phyloP scores from a whole-genome alignment of 2,329 filamentous ascomycete species.

The Aspergillus aculeatus region DNA sequence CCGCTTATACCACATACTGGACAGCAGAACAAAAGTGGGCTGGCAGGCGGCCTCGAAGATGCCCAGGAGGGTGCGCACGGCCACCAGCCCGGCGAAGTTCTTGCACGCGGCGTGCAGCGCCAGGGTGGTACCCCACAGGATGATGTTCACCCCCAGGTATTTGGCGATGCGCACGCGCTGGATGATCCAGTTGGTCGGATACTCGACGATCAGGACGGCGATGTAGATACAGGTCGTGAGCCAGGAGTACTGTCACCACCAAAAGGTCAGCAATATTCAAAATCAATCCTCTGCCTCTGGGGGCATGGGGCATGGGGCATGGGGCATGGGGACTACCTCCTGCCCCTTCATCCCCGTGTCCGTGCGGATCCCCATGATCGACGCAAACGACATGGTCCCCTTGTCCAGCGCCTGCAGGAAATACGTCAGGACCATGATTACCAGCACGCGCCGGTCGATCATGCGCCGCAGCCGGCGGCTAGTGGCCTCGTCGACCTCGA shows the following conservation, averaged over 20 bases:
- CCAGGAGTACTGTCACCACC: constrained; percentile 60
- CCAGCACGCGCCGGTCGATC: constrained; percentile 67
- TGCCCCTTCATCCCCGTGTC: constrained; percentile 49
- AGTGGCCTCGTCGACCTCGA: constrained; percentile 61
- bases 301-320: too few species aligned
- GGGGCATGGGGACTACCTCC: constrained; percentile 29
- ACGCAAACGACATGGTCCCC: constrained; percentile 42
- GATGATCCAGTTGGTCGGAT: constrained; percentile 67
- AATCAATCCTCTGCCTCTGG: too few species aligned
- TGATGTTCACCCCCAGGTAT: constrained; percentile 63
- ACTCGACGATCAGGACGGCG: constrained; percentile 68
- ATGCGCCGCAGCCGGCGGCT: constrained; percentile 60
- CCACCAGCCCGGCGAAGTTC: constrained; percentile 60
- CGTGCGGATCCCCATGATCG: constrained; percentile 43
- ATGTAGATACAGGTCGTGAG: constrained; percentile 74
- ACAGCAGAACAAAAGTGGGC: constrained; percentile 66
- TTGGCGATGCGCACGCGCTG: constrained; percentile 66
- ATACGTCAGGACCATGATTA: constrained; percentile 71
- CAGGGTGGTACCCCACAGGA: constrained; percentile 62
- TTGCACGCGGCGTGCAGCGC: constrained; percentile 61
- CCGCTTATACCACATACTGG: constrained; percentile 68
- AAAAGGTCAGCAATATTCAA: neutral
- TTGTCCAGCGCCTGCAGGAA: constrained; percentile 60
- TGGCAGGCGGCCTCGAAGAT: constrained; percentile 71
- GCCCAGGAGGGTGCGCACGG: constrained; percentile 65